Evolutionary conservation across 192 early-diverging fungal species (phyloP).

Genomic region (Dissophora ornata): DNA sequence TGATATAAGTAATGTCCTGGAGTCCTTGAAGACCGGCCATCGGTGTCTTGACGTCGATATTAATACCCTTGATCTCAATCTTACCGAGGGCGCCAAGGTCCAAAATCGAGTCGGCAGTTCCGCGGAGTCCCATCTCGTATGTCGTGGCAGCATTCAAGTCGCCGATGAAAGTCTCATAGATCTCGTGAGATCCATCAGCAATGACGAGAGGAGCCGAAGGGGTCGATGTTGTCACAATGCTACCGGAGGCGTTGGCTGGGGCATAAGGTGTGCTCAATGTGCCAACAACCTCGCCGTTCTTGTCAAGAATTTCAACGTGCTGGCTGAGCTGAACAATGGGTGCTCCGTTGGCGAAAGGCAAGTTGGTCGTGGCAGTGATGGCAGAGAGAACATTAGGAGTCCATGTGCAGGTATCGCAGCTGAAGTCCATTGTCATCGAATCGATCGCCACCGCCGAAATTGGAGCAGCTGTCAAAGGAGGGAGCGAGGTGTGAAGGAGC

Average conservation of each 20-base stretch:
- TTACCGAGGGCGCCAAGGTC: constrained; percentile 48
- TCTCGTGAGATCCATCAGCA: constrained; percentile 39
- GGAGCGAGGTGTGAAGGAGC: constrained; percentile 7
- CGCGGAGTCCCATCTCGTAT: constrained; percentile 56
- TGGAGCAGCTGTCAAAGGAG: constrained; percentile 4
- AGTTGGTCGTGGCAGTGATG: constrained; percentile 57
- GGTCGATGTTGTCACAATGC: constrained; percentile 50
- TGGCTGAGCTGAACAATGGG: constrained; percentile 59
- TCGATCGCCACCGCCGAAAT: constrained; percentile 60
- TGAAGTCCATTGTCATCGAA: constrained; percentile 60
- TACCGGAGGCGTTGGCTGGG: constrained; percentile 45
- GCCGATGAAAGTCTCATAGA: constrained; percentile 60
- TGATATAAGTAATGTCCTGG: constrained; percentile 13
- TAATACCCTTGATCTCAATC: constrained; percentile 52
- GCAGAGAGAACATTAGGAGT: constrained; percentile 47
- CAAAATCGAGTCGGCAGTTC: constrained; percentile 56
- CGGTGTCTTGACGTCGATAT: constrained; percentile 47
- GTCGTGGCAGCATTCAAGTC: constrained; percentile 46
- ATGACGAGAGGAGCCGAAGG: constrained; percentile 45
- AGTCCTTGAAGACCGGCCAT: constrained; percentile 42
- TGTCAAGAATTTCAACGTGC: constrained; percentile 54
- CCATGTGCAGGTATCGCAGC: constrained; percentile 35
- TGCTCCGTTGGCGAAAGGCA: constrained; percentile 65
- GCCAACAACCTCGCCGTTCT: constrained; percentile 12
- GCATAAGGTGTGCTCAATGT: constrained; percentile 20